These are phyloP conservation scores for Trichocomaceae sp. DNA, from an alignment of 2,329 filamentous ascomycete species.

Conservation along the genomic window DNA sequence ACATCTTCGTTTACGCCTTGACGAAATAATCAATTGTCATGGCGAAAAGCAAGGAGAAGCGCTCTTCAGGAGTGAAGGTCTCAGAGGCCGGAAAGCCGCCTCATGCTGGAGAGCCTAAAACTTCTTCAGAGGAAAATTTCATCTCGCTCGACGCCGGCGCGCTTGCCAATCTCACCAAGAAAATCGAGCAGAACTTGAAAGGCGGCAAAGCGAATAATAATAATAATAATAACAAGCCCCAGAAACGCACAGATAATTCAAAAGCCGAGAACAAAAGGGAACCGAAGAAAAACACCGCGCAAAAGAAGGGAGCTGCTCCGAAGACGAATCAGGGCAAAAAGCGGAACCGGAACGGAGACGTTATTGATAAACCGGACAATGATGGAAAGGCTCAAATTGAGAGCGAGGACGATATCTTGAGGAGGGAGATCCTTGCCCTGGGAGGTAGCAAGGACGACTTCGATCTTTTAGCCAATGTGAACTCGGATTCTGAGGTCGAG, in stretches of 20 bases:
- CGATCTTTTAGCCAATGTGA: slow-evolving; percentile 38
- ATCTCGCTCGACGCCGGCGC: slow-evolving; percentile 33
- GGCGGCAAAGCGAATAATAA: slow-evolving; percentile 22
- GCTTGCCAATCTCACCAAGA: slow-evolving; percentile 36
- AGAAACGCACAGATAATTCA: slow-evolving; percentile 24
- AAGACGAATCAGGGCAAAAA: slow-evolving; percentile 35
- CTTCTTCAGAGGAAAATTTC: slow-evolving; percentile 18
- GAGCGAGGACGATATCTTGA: slow-evolving; percentile 27
- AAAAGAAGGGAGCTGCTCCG: slow-evolving; percentile 16
- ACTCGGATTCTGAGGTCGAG: slow-evolving; percentile 44
- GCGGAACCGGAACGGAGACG: slow-evolving; percentile 41
- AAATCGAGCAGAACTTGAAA: slow-evolving; percentile 37
- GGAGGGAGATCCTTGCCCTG: slow-evolving; percentile 41
- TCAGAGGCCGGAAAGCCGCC: slow-evolving; percentile 15
- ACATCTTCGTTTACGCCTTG: neutral
- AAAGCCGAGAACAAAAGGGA: slow-evolving; percentile 20
- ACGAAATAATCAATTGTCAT: slow-evolving; percentile 23
- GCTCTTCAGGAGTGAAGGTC: slow-evolving; percentile 23
- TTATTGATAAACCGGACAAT: slow-evolving; percentile 27
- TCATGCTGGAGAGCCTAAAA: slow-evolving; percentile 18
- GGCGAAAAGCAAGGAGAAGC: slow-evolving; percentile 35
- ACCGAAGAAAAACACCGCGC: slow-evolving; percentile 5
- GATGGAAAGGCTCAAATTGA: slow-evolving; percentile 13
- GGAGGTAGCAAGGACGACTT: slow-evolving; percentile 47
- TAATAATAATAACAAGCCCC: slow-evolving; percentile 16